Conservation (phyloP, 345 rosid genomes). For the Arabis hirsuta region DNA sequence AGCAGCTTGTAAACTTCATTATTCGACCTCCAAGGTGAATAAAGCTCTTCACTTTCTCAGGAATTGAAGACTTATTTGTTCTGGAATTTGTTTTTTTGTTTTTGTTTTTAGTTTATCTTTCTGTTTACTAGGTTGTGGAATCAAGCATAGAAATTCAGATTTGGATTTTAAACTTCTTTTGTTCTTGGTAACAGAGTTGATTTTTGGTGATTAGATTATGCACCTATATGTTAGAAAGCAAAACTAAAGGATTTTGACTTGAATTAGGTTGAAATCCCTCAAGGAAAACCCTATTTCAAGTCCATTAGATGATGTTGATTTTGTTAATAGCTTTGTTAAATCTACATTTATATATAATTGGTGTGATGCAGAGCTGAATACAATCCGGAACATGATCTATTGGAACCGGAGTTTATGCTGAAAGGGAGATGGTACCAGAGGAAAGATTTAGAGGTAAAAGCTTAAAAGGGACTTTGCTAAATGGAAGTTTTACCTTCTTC, state of each 20-base stretch:
- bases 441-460: constrained; percentile 81
- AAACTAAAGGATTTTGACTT: constrained; percentile 12
- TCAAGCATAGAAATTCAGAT: constrained; percentile 23
- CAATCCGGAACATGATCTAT: constrained; percentile 64
- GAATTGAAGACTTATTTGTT: neutral
- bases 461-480: constrained; percentile 31
- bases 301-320: neutral
- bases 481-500: neutral
- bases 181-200: constrained; percentile 10
- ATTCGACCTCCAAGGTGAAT: constrained; percentile 93
- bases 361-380: constrained; percentile 83
- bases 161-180: neutral
- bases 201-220: constrained; percentile 16
- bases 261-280: constrained; percentile 1
- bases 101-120: neutral
- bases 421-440: constrained; percentile 92
- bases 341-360: neutral
- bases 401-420: constrained; percentile 83
- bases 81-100: constrained; percentile 15
- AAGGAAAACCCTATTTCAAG: neutral
- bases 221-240: neutral
- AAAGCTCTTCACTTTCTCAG: constrained; percentile 9
- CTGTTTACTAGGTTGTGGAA: constrained; percentile 22
- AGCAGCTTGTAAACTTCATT: constrained; percentile 81
- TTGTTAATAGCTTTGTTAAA: constrained; percentile 45